Evolutionary conservation across 371 early-diverging fungal species (phyloP).

Genomic region (Umbelopsis sp.): DNA sequence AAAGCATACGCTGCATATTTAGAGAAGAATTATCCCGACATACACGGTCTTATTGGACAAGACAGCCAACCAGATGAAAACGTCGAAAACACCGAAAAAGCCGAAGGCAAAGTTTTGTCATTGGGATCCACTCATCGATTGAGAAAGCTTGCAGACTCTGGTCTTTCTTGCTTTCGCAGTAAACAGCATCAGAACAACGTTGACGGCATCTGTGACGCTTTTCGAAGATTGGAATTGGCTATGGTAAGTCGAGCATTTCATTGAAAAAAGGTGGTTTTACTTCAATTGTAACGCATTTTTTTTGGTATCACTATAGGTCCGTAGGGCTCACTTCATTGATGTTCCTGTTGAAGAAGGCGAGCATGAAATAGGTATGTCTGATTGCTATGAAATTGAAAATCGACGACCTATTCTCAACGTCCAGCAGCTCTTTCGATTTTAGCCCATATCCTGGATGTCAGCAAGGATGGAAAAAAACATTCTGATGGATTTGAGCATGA

Average conservation of each 20-base stretch:
- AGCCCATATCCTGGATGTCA: no score
- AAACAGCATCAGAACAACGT: background rate
- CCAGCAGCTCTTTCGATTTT: no score
- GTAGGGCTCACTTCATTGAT: constrained; percentile 4
- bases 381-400: background rate
- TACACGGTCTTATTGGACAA: background rate
- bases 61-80: background rate
- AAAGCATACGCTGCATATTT: background rate
- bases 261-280: no score
- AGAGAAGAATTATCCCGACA: background rate
- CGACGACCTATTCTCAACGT: no score
- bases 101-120: background rate
- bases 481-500: no score
- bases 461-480: no score
- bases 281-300: no score
- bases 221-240: constrained; percentile 6
- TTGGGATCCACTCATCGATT: background rate
- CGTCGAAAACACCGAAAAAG: no score
- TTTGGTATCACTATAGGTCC: background rate
- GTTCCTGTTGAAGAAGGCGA: background rate
- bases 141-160: constrained; percentile 1
- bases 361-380: background rate
- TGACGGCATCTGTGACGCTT: background rate
- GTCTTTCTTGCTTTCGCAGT: background rate
- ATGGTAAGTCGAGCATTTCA: background rate